A percentile compares a stretch with the other conserved stretches of the same genome.
Conservation (phyloP, 805 yeast genomes). For the Pichia heedii region DNA sequence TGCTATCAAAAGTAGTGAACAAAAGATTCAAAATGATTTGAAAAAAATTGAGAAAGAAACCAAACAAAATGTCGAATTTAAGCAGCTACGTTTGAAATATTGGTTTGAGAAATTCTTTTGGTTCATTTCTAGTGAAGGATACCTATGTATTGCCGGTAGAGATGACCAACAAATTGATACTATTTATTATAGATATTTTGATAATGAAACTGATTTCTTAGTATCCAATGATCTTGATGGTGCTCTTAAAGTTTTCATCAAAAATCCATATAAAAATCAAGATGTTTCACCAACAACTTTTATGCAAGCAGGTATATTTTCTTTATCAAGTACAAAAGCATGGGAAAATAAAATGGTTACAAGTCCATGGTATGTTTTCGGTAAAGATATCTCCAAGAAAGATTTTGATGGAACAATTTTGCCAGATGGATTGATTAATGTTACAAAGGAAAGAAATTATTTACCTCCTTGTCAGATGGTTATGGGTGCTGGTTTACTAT, state of each 20-base stretch:
- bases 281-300: constrained; percentile 79
- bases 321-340: constrained; percentile 75
- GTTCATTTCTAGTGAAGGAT: constrained; percentile 90
- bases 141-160: constrained; percentile 77
- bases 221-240: constrained; percentile 71
- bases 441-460: constrained; percentile 44
- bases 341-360: constrained; percentile 83
- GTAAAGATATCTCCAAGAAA: constrained; percentile 57
- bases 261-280: constrained; percentile 65
- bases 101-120: constrained; percentile 95
- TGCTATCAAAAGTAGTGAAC: constrained; percentile 79
- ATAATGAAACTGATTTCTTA: constrained; percentile 55
- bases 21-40: constrained; percentile 64
- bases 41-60: constrained; percentile 53
- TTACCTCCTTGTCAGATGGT: constrained; percentile 76
- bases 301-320: constrained; percentile 80
- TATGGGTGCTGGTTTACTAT: constrained; percentile 82
- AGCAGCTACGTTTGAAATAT: constrained; percentile 57
- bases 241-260: constrained; percentile 67
- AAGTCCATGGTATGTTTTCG: constrained; percentile 80
- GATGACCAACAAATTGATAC: constrained; percentile 74
- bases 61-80: constrained; percentile 37
- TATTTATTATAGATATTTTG: constrained; percentile 69
- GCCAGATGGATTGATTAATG: constrained; percentile 52
- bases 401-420: constrained; percentile 51